Conservation (phyloP, 345 rosid species). For the Zanthoxylum bungeanum region DNA sequence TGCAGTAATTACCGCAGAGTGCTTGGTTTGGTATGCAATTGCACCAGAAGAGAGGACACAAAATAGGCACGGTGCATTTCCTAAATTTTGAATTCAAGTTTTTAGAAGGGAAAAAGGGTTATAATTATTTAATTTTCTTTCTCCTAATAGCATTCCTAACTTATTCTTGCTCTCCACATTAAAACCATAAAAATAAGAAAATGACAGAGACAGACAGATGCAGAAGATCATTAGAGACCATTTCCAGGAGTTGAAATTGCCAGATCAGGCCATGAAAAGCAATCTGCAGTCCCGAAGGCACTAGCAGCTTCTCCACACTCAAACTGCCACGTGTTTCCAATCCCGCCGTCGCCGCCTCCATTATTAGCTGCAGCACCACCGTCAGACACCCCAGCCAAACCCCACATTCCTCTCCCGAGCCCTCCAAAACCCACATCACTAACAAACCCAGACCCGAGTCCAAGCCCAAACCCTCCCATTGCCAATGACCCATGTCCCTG, state of each 20-base stretch:
- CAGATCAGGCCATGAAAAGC: slow-evolving; percentile 89
- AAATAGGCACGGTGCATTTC: slow-evolving; percentile 11
- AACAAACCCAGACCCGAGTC: slow-evolving; percentile 52
- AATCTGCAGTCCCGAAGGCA: slow-evolving; percentile 62
- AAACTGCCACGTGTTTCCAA: slow-evolving; percentile 70
- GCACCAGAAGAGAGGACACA: slow-evolving; percentile 15
- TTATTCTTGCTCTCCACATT: slow-evolving; percentile 9
- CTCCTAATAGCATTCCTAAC: slow-evolving; percentile 3
- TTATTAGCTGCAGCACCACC: slow-evolving; percentile 8
- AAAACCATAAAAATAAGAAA: background rate
- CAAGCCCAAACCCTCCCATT: slow-evolving; percentile 72
- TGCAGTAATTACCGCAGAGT: too few species aligned
- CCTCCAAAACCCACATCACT: slow-evolving; percentile 76
- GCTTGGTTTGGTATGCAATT: slow-evolving; percentile 7
- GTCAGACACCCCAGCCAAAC: slow-evolving; percentile 50
- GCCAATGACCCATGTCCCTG: slow-evolving; percentile 65
- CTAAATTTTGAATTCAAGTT: background rate
- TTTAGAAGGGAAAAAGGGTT: background rate
- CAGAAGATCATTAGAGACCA: slow-evolving; percentile 54
- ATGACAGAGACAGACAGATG: background rate
- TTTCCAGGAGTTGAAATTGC: slow-evolving; percentile 87
- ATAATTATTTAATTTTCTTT: slow-evolving; percentile 11
- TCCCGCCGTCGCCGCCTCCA: slow-evolving; percentile 25
- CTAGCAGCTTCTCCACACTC: slow-evolving; percentile 44
- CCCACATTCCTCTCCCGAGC: slow-evolving; percentile 81